These are phyloP conservation scores for Dipodascopsis uninucleata DNA, from an alignment of 805 yeast species.

Conservation along the genomic window DNA sequence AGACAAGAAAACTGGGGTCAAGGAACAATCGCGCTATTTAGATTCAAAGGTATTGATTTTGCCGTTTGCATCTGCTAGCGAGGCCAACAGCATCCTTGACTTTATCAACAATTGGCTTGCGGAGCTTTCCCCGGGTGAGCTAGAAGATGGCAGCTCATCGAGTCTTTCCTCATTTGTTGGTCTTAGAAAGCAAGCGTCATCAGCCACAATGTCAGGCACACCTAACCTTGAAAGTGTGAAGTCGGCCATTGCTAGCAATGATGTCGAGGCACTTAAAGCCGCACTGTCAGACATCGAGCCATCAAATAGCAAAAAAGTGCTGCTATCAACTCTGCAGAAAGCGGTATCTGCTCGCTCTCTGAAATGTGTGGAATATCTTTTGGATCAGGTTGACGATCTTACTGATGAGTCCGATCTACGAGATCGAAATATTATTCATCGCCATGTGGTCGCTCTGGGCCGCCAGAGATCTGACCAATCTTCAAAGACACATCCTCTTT, in stretches of 20 bases:
- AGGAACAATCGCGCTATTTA: conserved; percentile 54
- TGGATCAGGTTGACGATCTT: conserved; percentile 50
- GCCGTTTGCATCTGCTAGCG: conserved; percentile 71
- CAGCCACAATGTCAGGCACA: neutral
- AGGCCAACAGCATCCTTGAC: conserved; percentile 52
- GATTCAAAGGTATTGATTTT: conserved; percentile 66
- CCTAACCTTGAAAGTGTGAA: conserved; percentile 21
- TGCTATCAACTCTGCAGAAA: conserved; percentile 61
- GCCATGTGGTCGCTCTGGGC: conserved; percentile 74
- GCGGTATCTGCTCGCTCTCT: conserved; percentile 56
- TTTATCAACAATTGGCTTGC: conserved; percentile 51
- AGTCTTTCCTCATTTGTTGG: neutral
- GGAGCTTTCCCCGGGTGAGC: conserved; percentile 46
- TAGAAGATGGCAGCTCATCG: conserved; percentile 5
- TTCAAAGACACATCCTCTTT: conserved; percentile 18
- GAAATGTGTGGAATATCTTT: conserved; percentile 55
- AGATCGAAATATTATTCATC: conserved; percentile 81
- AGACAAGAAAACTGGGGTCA: conserved; percentile 74
- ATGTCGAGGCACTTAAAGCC: conserved; percentile 43
- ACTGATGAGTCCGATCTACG: conserved; percentile 69
- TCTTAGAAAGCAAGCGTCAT: conserved; percentile 1
- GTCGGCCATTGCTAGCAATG: conserved; percentile 42
- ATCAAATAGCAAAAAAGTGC: conserved; percentile 18
- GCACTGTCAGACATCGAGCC: conserved; percentile 36
- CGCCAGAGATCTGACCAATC: conserved; percentile 21